phyloP scores from a whole-genome alignment of 768 basidiomycete genomes.

The Calvatia gigantea region DNA sequence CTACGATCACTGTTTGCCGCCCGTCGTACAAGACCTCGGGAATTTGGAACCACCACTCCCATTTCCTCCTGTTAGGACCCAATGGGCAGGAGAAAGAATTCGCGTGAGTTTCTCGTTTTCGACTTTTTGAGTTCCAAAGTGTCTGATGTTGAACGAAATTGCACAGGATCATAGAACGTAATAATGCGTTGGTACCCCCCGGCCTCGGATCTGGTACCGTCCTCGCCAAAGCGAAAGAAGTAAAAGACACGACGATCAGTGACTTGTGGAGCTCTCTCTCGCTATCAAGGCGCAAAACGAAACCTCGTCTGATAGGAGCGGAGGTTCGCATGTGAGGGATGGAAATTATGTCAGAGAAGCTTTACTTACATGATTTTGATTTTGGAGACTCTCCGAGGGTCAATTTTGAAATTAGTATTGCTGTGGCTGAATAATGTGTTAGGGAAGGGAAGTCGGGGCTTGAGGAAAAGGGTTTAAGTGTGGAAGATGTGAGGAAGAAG shows the following conservation, averaged over 20 bases:
- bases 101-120: constrained; percentile 38
- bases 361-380: constrained; percentile 75
- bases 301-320: too few relatives aligned
- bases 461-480: constrained; percentile 21
- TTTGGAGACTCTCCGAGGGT: constrained; percentile 69
- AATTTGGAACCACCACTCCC: too few relatives aligned
- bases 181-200: constrained; percentile 81
- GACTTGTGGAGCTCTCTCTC: constrained; percentile 75
- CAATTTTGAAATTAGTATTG: constrained; percentile 78
- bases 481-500: constrained; percentile 50
- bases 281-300: constrained; percentile 41
- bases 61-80: constrained; percentile 67
- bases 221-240: constrained; percentile 53
- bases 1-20: too few relatives aligned
- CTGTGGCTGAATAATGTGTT: constrained; percentile 76
- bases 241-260: constrained; percentile 85
- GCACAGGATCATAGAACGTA: constrained; percentile 67
- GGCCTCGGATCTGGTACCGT: constrained; percentile 83
- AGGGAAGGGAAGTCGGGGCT: constrained; percentile 64
- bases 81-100: constrained; percentile 56
- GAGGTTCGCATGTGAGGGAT: too few relatives aligned
- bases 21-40: too few relatives aligned
- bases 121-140: background rate
- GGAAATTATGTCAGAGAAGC: constrained; percentile 58
- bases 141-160: background rate